Percentiles rank a stretch among this genome's conserved stretches.
These are phyloP conservation scores for Acacia concinna DNA, from an alignment of 331 rosid species.

Conservation along the genomic window DNA sequence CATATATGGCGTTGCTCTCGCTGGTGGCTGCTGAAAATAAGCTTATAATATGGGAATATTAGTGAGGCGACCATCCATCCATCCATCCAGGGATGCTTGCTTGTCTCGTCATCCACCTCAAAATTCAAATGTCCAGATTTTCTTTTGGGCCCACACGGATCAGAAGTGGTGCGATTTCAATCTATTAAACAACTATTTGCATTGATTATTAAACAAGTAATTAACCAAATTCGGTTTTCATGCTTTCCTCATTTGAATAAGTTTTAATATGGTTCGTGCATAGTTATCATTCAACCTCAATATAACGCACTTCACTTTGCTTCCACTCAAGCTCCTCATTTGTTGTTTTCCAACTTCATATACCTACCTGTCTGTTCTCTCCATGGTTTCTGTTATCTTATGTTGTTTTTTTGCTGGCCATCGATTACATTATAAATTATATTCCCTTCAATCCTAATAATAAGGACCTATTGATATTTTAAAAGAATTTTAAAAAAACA, in stretches of 20 bases:
- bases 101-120: neutral
- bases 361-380: neutral
- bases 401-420: neutral
- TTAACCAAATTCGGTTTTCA: neutral
- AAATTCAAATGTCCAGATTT: neutral
- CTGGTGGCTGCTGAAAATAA: neutral
- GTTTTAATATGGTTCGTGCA: neutral
- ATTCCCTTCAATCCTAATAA: too few species aligned
- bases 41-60: neutral
- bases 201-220: neutral
- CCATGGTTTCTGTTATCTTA: neutral
- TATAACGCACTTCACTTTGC: neutral
- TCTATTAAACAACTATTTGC: neutral
- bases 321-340: neutral
- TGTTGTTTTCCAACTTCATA: neutral
- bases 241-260: slow-evolving; percentile 4
- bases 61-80: neutral
- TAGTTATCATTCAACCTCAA: neutral
- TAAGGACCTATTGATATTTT: too few species aligned
- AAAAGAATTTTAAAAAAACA: too few species aligned
- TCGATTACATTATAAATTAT: neutral
- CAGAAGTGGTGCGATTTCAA: neutral
- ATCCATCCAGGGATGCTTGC: neutral
- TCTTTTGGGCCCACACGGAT: neutral
- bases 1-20: too few species aligned